These are phyloP conservation scores for Dioscorea dumetorum DNA, from an alignment of 106 monocot genomes.

Conservation along the genomic window DNA sequence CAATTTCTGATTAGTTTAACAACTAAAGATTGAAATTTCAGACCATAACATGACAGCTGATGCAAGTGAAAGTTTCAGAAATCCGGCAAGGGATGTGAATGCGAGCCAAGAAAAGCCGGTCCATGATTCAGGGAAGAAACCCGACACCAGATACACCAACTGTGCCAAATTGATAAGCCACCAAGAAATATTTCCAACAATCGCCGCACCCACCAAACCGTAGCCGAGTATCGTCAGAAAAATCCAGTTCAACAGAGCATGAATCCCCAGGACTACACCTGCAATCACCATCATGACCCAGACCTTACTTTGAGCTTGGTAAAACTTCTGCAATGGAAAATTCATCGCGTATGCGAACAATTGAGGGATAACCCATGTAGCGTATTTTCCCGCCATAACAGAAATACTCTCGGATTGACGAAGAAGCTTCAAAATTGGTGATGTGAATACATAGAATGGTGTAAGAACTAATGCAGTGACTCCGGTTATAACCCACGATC, in stretches of 20 bases:
- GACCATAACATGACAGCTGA: slow-evolving; percentile 85
- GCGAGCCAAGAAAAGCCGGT: slow-evolving; percentile 55
- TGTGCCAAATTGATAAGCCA: slow-evolving; percentile 56
- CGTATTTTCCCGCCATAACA: slow-evolving; percentile 38
- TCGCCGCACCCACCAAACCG: slow-evolving; percentile 56
- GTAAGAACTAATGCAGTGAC: no score
- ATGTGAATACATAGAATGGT: slow-evolving; percentile 51
- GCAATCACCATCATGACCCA: slow-evolving; percentile 68
- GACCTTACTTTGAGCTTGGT: slow-evolving; percentile 77
- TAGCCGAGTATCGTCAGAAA: no score
- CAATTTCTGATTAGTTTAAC: background rate
- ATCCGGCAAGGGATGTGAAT: slow-evolving; percentile 50
- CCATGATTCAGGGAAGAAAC: slow-evolving; percentile 74
- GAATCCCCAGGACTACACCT: no score
- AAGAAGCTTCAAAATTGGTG: slow-evolving; percentile 45
- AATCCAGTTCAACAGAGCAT: no score
- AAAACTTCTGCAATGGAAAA: slow-evolving; percentile 87
- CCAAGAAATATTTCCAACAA: slow-evolving; percentile 75
- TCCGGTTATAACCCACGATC: no score
- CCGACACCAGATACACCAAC: slow-evolving; percentile 42
- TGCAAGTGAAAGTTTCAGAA: slow-evolving; percentile 75
- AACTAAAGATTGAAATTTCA: slow-evolving; percentile 5
- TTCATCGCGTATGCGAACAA: slow-evolving; percentile 72
- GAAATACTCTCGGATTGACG: slow-evolving; percentile 43
- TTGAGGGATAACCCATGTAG: slow-evolving; percentile 61